Base-by-base conservation (phyloP, 192 early-diverging fungal species). In the Diversispora eburnea region DNA sequence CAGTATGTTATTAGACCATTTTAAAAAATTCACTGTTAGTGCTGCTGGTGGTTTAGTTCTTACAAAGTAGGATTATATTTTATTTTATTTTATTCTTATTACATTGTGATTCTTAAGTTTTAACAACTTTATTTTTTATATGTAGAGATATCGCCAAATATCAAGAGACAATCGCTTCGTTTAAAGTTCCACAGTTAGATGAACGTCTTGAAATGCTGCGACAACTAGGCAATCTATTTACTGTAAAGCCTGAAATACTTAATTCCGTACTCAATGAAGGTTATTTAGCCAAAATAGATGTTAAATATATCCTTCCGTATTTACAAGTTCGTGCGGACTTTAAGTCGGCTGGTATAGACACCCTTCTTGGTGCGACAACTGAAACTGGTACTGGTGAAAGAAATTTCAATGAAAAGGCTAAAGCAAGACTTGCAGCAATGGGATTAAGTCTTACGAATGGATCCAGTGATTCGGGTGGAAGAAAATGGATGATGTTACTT, bases 161-260 rank as follows among this genome's bases (percentile, higher is more conserved):
- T 81, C 96, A 94, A 78, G 92, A 98, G 81, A 79, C 87, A 0
- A 88, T 99, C 49, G 78, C 83, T 57, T 74, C 78, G 10, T 98
- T 95, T 83, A 88, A 88, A 49, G 84, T 94, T 19, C 81, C 91
- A 3, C 74, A 77, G 33, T 77, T 99, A 12, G 87, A 88, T 70
- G 93, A 95, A 64, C 88, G 93, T 42, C 97, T 97, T 76, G 90
- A 93, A 69, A 88, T 96, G 80, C 77, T 99, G 5, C 91, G 92
- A 57, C 93, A 99, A 72, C 80, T 99, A 13, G 94, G 93, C 68
- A 98, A 94, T 70, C 86, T 99, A 3, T 99, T 94, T 75, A 78
- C 97, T 41, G 95, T 95, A 20, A 92, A 93, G 77, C 92, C 96
- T 20, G 91, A 94, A 66, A 95, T 93, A 58, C 81, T 99, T 25